Conservation (phyloP, 768 basidiomycete species). For the Rhodocollybia butyracea region DNA sequence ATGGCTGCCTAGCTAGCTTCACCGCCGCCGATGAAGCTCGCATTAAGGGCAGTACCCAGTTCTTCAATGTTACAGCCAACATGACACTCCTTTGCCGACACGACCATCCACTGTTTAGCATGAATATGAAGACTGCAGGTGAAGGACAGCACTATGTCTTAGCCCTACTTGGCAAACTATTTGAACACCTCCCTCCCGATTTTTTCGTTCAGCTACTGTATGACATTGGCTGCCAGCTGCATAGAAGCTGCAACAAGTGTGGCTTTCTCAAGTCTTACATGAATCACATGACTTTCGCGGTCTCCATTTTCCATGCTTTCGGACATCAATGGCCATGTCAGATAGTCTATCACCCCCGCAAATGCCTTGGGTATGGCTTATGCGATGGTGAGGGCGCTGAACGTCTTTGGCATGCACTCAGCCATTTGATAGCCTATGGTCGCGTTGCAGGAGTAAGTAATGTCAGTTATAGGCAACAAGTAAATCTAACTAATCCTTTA, state of each 20-base stretch:
- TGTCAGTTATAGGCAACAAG: background rate
- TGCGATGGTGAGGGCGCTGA: slow-evolving; percentile 26
- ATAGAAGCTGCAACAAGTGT: slow-evolving; percentile 23
- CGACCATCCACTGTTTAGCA: slow-evolving; percentile 29
- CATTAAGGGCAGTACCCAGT: slow-evolving; percentile 23
- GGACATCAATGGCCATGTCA: slow-evolving; percentile 39
- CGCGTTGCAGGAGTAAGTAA: slow-evolving; percentile 15
- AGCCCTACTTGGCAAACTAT: slow-evolving; percentile 27
- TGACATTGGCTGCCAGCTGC: slow-evolving; percentile 34
- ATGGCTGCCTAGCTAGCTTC: slow-evolving; percentile 30
- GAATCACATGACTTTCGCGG: slow-evolving; percentile 21
- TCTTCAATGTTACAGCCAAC: slow-evolving; percentile 28
- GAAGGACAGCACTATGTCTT: slow-evolving; percentile 31
- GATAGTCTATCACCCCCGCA: slow-evolving; percentile 31
- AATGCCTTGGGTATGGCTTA: slow-evolving; percentile 19
- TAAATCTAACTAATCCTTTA: background rate
- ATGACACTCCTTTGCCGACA: slow-evolving; percentile 37
- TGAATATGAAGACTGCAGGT: slow-evolving; percentile 32
- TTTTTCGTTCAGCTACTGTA: slow-evolving; percentile 24
- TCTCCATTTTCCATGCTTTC: slow-evolving; percentile 36
- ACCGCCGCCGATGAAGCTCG: slow-evolving; percentile 23
- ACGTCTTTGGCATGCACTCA: slow-evolving; percentile 20
- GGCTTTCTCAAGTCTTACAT: slow-evolving; percentile 21
- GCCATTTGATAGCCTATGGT: slow-evolving; percentile 15
- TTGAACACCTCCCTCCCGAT: slow-evolving; percentile 25